Evolutionary conservation across 2,329 filamentous ascomycete species (phyloP), one percentile per base, ranked within the genome.

Genomic region (Fusarium chaquense): DNA sequence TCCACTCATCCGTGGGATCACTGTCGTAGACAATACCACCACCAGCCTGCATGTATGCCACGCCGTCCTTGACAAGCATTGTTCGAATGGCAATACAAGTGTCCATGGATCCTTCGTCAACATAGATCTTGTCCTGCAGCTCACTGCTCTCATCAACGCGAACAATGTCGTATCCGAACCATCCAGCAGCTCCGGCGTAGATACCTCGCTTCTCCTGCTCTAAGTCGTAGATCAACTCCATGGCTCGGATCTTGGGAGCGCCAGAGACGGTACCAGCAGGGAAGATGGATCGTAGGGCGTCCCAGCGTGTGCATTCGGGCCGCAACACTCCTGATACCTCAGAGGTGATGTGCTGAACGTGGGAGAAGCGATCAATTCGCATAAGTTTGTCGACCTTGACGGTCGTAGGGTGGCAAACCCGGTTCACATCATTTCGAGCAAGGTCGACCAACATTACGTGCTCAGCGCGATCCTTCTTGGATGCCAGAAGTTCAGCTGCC

Each of bases 401-500:
- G 30, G 93, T 93, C 38, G 91, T 84, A 20, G 96, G 96, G 81
- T 98, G 94, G 80, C 93, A 97, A 24, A 99, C 93, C 50, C 96
- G 91, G 83, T 98, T 98, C 73, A 99, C 89, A 80, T 99, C 96
- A 84, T 99, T 98, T 62, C 96, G 90, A 15, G 96, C 96, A 58
- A 98, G 85, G 79, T 99, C 95, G 47, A 98, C 96, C 73, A 99
- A 84, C 96, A 99, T 99, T 76, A 98, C 94, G 83, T 98, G 94
- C 82, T 97, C 93, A 52, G 93, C 93, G 55, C 93, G 89, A 83
- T 99, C 96, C 81, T 99, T 98, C 65, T 74, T 75, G 1, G 72
- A 97, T 85, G 62, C 65, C 36, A 62, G 57, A 91, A 97, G 75
- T 84, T 87, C 49, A 89, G 87, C 62, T 97, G 88, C 80, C 18